Evolutionary conservation across 352 stramenopile species (phyloP).

Genomic region (Phytophthora boehmeriae): DNA sequence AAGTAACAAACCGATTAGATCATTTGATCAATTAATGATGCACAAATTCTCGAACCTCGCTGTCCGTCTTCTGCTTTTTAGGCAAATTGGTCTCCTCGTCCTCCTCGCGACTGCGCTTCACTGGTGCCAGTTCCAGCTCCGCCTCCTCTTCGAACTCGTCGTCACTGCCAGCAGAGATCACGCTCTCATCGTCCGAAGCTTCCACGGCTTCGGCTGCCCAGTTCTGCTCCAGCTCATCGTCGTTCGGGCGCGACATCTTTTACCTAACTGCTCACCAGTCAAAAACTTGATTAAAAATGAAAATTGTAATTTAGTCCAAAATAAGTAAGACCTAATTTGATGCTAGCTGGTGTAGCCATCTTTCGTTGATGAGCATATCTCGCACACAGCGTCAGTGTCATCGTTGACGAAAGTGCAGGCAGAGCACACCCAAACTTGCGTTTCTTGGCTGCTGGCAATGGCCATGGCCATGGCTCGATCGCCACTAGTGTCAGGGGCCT

Average conservation of each 20-base stretch:
- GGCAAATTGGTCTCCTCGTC: constrained; percentile 8
- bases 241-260: constrained; percentile 36
- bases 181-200: constrained; percentile 48
- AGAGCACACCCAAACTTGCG: constrained; percentile 69
- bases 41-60: constrained; percentile 3
- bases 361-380: constrained; percentile 70
- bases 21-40: neutral
- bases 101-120: constrained; percentile 60
- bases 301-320: constrained; percentile 3
- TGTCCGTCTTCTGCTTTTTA: constrained; percentile 65
- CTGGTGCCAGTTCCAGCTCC: constrained; percentile 51
- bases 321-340: no score
- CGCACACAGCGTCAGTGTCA: constrained; percentile 49
- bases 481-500: constrained; percentile 19
- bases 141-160: constrained; percentile 84
- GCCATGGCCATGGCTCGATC: constrained; percentile 22
- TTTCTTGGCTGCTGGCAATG: constrained; percentile 23
- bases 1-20: neutral
- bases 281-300: neutral
- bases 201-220: constrained; percentile 50
- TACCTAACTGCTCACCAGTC: neutral
- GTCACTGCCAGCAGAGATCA: constrained; percentile 74
- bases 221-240: constrained; percentile 75
- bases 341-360: no score
- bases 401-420: constrained; percentile 85